Base-by-base conservation (phyloP, 768 basidiomycete species). In the Lentinula boryana region DNA sequence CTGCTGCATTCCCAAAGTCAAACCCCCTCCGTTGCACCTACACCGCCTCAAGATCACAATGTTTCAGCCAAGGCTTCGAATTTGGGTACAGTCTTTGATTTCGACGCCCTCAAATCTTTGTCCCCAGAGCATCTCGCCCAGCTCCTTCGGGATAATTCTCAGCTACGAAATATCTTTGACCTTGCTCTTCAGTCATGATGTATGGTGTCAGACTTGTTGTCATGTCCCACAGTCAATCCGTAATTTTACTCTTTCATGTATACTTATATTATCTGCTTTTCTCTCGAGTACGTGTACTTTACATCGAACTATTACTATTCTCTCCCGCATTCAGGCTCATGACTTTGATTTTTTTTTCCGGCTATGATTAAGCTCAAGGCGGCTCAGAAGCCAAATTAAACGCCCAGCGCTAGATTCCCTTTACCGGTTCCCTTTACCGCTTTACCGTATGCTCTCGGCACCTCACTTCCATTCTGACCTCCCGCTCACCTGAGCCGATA, bases 31-130 rank as follows among this genome's bases (percentile, higher is more conserved):
- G 21, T 48, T 12, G 21, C 57, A 49, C 13, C 9, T 35, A 18
- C 40, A 33, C 33, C 23, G 40, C 23, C 55, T 27, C 38, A 56
- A 16, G 8, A 38, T 13, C 38, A 48, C 12, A 13, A 23, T 5
- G 10, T 41, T 18, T 18, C 43, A 16, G 3, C n/a, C n/a, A 6
- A 58, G 43, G 31, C 31, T 31, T 5, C 23, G 7, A 40, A 6
- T 44, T n/a, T 5, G 10, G 21, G 18, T n/a, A 15, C 57, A 33
- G 23, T 48, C n/a, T 32, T 36, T 33, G 57, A 58, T 50, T 58
- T 58, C 18, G 44, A 58, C n/a, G 46, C 57, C 7, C 46, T 58
- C 27, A 50, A 46, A 40, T 5, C 57, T 49, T 36, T 58, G 48
- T 27, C 13, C 9, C 57, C 57, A 1, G 57, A 32, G 3, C 57